Conservation (phyloP, 139 green algal species). For the Bryopsis sp. region DNA sequence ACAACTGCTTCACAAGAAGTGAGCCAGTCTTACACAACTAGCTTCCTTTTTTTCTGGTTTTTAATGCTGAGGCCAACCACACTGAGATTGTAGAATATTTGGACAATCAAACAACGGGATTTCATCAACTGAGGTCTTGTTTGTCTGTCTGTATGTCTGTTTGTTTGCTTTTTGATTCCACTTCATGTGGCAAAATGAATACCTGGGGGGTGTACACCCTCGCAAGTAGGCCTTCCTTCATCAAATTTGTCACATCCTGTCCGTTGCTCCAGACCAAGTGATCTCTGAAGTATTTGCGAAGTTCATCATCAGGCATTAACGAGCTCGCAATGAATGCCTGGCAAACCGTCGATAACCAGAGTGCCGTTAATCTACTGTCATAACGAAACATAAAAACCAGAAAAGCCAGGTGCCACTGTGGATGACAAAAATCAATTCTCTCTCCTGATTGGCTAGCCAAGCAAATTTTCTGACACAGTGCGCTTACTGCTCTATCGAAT, state of each 20-base stretch:
- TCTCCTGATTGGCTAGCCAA: neutral
- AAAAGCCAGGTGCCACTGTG: neutral
- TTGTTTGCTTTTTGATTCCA: too few species aligned
- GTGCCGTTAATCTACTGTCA: neutral
- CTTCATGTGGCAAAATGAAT: too few species aligned
- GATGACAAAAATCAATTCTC: neutral
- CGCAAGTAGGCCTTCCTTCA: slow-evolving; percentile 55
- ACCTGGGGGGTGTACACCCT: slow-evolving; percentile 64
- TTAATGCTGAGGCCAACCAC: too few species aligned
- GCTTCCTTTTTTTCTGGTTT: too few species aligned
- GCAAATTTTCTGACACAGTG: neutral
- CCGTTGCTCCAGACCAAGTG: slow-evolving; percentile 8
- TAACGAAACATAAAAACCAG: neutral
- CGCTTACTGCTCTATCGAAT: slow-evolving; percentile 53
- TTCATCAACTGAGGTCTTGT: too few species aligned
- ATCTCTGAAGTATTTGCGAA: slow-evolving; percentile 11
- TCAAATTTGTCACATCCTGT: slow-evolving; percentile 35
- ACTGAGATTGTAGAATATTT: too few species aligned
- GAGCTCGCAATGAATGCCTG: slow-evolving; percentile 18
- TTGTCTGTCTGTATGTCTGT: too few species aligned
- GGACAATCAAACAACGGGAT: too few species aligned
- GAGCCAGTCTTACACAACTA: too few species aligned
- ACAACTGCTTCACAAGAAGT: too few species aligned
- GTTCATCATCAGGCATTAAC: neutral
- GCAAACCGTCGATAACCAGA: neutral